Base-by-base conservation (phyloP, 176 grass and related monocot genomes). In the Saccharum officinarum region DNA sequence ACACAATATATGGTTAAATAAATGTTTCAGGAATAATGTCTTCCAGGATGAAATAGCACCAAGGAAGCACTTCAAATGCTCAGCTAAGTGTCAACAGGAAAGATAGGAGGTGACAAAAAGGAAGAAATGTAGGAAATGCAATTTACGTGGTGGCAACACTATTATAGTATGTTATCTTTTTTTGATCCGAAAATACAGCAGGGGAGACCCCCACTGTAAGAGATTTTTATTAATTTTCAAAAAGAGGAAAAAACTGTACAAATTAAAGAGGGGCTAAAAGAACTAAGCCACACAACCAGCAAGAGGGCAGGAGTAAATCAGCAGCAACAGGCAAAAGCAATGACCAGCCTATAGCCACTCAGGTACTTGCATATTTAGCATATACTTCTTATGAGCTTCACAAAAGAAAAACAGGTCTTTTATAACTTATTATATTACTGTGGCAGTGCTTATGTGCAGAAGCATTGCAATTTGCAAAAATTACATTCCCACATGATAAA, bases 31-130 rank as follows among this genome's bases (percentile, higher is more conserved):
- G 63, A 74, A 82, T 36, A 39, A 41, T 80, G 34, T 36, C 10
- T 42, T 42, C 36, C 4, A 70, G 17, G 44, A 86, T 75, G 64
- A 59, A 68, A 79, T 72, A 26, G 44, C 74, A 91, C 22, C 62
- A 85, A 66, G 33, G 45, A 39, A 83, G 46, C 63, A 80, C 75
- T 84, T 88, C 33, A 81, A 81, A 78, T 76, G 38, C 64, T 41
- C 45, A 34, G 11, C 78, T 72, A 86, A 31, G 62, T 45, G 18
- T 65, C 36, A 83, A 91, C 26, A 78, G 34, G 34, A 42, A 67
- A 85, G 18, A 78, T 39, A 33, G 69, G 28, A 61, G 20, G 67
- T 39, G 30, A 60, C 20, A 78, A 73, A 41, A 66, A 23, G 8
- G 65, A 79, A 37, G 18, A 78, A 23, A 59, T 70, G 18, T 18